A percentile compares a stretch with the other conserved stretches of the same genome.
These are phyloP conservation scores for Chlamydomonas incerta DNA, from an alignment of 139 green algal species.

Conservation along the genomic window DNA sequence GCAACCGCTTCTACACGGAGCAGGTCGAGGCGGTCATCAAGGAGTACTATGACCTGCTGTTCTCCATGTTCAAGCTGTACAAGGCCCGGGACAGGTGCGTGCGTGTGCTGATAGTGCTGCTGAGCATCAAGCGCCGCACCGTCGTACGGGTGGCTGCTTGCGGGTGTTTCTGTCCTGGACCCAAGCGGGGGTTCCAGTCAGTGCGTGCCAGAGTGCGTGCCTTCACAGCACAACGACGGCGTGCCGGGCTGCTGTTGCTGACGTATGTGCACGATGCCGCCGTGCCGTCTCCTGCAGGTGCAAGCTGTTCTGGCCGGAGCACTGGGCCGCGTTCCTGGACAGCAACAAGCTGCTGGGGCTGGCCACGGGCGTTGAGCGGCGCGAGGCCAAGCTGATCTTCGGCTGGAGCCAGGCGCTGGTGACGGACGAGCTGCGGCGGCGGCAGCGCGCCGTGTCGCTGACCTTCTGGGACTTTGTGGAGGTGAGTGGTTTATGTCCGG, in stretches of 20 bases:
- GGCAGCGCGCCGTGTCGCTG: conserved; percentile 60
- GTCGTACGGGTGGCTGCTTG: no score
- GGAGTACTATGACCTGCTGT: conserved; percentile 43
- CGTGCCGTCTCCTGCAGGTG: conserved; percentile 10
- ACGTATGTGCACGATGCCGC: no score
- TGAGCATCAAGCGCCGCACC: no score
- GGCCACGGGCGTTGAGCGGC: conserved; percentile 44
- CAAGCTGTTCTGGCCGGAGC: conserved; percentile 61
- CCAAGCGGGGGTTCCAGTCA: no score
- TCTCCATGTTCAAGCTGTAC: conserved; percentile 57
- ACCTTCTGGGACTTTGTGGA: conserved; percentile 67
- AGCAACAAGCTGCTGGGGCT: conserved; percentile 46
- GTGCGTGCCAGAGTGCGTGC: no score
- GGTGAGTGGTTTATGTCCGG: background rate
- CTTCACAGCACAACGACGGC: no score
- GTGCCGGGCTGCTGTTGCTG: no score
- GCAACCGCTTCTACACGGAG: conserved; percentile 34
- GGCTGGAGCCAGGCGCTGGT: conserved; percentile 52
- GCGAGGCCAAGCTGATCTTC: conserved; percentile 64
- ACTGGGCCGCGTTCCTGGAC: conserved; percentile 61
- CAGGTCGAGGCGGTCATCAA: conserved; percentile 38
- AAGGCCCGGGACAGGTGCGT: conserved; percentile 47
- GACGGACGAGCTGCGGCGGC: conserved; percentile 62
- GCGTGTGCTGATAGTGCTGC: no score
- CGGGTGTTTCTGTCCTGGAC: no score